Evolutionary conservation across 2,329 filamentous ascomycete species (phyloP), one percentile per base, ranked within the genome.

Genomic region (Rhytidhysteron rufulum): DNA sequence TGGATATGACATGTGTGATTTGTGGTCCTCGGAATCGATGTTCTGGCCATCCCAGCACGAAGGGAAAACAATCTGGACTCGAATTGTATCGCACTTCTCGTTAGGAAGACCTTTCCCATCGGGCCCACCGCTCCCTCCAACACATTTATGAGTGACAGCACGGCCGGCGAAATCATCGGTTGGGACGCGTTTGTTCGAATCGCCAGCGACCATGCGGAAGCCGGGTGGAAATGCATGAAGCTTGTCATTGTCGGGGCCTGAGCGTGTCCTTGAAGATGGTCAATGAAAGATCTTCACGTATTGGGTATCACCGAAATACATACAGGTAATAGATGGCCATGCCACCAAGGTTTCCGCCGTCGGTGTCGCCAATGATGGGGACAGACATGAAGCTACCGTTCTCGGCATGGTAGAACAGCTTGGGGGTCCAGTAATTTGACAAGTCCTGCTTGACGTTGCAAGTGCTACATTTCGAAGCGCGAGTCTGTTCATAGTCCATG

Each of bases 341-440:
- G 60, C 86, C 86, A 57, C 62, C 62, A 27, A 47, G 31, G 33
- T 57, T 55, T 13, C 48, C 45, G 22, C 55, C 53, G 15, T 44
- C 37, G 32, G 53, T 69, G 41, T 74, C 74, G 13, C 73, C 74
- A 34, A 64, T 61, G 40, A 74, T 70, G 7, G 79, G 71, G 18
- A 88, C 85, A 31, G 73, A 71, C 62, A 83, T 78, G 47, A 86
- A 79, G 31, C 72, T 72, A 21, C 74, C 75, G 43, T 82, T 78
- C 54, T 74, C 67, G 51, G 77, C 72, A 48, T 84, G 61, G 52
- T 83, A 88, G 67, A 81, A 88, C 5, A 88, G 66, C 16, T 70
- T 70, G 4, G 85, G 84, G 44, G 81, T 78, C 85, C 85, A 88
- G 71, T 89, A 89, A 63, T 82, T 82, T 54, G 78, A 83, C 58